phyloP scores from a whole-genome alignment of 495 filamentous ascomycete genomes.

The Penicillium argentinense region DNA sequence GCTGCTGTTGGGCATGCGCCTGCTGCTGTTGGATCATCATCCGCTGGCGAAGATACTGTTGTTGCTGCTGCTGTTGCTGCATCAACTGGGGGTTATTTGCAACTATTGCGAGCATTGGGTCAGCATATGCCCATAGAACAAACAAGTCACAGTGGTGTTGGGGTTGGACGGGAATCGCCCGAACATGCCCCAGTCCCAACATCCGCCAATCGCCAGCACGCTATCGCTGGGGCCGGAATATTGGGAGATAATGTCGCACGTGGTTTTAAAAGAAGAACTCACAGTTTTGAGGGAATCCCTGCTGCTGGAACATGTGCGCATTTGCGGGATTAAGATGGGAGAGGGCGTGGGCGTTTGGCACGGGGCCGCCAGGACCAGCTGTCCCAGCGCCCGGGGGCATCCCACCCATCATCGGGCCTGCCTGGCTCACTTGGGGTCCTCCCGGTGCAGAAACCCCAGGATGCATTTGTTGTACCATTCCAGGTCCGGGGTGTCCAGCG shows the following conservation, averaged over 20 bases:
- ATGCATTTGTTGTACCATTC: slow-evolving; percentile 78
- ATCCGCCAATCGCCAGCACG: not conserved
- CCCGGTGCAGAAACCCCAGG: slow-evolving; percentile 81
- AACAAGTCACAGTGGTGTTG: slow-evolving; percentile 5
- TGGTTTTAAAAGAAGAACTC: slow-evolving; percentile 14
- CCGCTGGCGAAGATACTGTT: slow-evolving; percentile 34
- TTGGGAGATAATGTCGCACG: not conserved
- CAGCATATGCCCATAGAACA: slow-evolving; percentile 12
- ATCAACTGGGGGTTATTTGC: slow-evolving; percentile 53
- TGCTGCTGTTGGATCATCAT: slow-evolving; percentile 43
- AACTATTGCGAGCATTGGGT: slow-evolving; percentile 28
- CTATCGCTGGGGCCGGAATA: not conserved
- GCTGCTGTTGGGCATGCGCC: slow-evolving; percentile 41
- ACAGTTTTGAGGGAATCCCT: slow-evolving; percentile 48
- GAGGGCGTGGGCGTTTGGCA: slow-evolving; percentile 74
- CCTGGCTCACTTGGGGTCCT: slow-evolving; percentile 74
- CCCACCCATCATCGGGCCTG: slow-evolving; percentile 73
- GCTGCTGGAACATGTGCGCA: slow-evolving; percentile 62
- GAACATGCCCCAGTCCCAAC: too few species aligned
- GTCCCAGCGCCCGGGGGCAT: slow-evolving; percentile 71
- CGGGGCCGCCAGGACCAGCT: slow-evolving; percentile 52
- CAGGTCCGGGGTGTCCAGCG: slow-evolving; percentile 50
- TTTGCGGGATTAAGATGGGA: slow-evolving; percentile 74
- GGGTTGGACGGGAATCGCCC: not conserved
- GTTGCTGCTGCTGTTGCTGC: slow-evolving; percentile 48